Evolutionary conservation across 1,284 basidiomycete genomes (phyloP).

Genomic region (Melampsora americana): DNA sequence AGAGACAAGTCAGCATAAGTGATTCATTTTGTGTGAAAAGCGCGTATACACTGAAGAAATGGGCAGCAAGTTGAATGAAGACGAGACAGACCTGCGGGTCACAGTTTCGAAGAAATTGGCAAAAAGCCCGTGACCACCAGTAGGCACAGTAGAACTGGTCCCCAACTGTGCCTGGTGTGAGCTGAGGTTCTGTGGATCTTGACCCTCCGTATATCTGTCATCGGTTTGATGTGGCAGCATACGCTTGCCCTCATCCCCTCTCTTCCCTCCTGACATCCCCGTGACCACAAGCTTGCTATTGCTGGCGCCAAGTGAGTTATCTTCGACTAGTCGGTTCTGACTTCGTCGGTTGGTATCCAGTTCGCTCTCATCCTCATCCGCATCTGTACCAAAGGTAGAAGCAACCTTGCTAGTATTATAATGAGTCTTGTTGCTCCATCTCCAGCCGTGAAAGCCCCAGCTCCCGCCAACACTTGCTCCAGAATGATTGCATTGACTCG

Average conservation of each 20-base stretch:
- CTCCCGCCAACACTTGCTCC: neutral
- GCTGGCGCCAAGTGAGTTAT: neutral
- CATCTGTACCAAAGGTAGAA: neutral
- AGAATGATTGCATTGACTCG: conserved; percentile 5
- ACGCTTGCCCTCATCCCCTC: no score
- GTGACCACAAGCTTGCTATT: conserved; percentile 54
- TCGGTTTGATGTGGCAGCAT: no score
- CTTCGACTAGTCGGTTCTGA: neutral
- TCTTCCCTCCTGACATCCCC: no score
- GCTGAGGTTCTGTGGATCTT: no score
- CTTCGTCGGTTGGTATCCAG: neutral
- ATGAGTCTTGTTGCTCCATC: conserved; percentile 31
- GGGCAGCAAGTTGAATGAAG: conserved; percentile 31
- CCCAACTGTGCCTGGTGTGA: no score
- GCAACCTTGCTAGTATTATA: neutral
- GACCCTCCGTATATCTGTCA: no score
- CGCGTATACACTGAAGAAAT: conserved; percentile 45
- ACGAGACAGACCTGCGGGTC: conserved; percentile 26
- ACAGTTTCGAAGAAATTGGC: conserved; percentile 24
- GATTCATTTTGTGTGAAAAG: conserved; percentile 43
- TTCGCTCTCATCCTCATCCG: conserved; percentile 14
- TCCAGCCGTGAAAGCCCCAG: conserved; percentile 41
- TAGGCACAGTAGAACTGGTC: conserved; percentile 42
- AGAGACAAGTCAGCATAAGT: conserved; percentile 26
- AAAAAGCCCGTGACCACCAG: conserved; percentile 52